Evolutionary conservation across 495 filamentous ascomycete genomes (phyloP), one percentile per base, ranked within the genome.

Genomic region (Hypoxylon fragiforme): DNA sequence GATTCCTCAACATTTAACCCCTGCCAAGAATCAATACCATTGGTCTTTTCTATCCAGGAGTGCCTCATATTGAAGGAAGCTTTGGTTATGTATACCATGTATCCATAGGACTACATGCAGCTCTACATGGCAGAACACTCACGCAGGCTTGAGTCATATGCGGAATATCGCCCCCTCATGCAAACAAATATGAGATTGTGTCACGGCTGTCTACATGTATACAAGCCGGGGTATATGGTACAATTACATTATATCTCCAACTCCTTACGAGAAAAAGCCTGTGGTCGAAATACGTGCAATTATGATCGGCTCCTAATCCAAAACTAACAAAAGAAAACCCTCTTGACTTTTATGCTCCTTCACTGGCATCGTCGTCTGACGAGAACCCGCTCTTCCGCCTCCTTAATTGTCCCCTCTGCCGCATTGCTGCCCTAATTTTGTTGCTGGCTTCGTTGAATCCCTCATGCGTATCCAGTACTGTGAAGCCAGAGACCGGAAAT

Each of bases 401-500:
- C 49, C 90, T 79, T 59, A 89, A 77, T 67, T 85, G 76, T 0
- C 90, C 89, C 16, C 92, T 75, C 71, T 97, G 90, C 54, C 80
- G 77, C 91, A 98, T 96, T 13, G 88, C 90, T 49, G 82, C 86
- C n/a, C 87, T 76, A 50, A 98, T 92, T 71, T 86, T 91, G 65
- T 80, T 81, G 60, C 85, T 91, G 1, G 95, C 92, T 68, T 92
- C 85, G 34, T 92, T 85, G 34, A 95, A 81, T 2, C 84, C 80
- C 35, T 84, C 88, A 40, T 87, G 85, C 5, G 76, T 76, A 48
- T 87, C 84, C 19, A 96, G 66, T 7, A 82, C 77, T 54, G 89
- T 96, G 50, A 96, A 85, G 1, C 78, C 79, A 55, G 84, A 84
- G 13, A 95, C 70, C 3, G 82, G 78, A 58, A 91, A 86, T 0